Percentiles rank a stretch among this genome's conserved stretches.
Evolutionary conservation across 169 alveolate genomes (phyloP).

Genomic region (Eimeria sp.): DNA sequence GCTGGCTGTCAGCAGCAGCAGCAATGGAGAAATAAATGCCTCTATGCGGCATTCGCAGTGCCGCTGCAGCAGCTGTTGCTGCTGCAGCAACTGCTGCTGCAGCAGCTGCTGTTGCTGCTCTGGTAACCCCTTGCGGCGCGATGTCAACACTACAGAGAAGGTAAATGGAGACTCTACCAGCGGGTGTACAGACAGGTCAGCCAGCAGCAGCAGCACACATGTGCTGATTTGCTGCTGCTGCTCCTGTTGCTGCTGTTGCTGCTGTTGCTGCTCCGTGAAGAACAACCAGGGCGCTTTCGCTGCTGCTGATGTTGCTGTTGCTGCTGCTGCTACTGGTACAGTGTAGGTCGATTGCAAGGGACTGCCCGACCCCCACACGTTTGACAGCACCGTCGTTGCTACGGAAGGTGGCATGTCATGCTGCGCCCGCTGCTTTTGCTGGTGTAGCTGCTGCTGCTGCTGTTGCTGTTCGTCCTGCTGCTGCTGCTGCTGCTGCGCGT

Average conservation of each 20-base stretch:
- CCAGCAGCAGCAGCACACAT: conserved; percentile 25
- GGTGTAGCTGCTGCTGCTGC: background rate
- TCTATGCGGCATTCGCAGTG: conserved; percentile 61
- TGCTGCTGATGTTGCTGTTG: conserved; percentile 14
- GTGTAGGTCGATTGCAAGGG: background rate
- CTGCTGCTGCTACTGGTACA: background rate
- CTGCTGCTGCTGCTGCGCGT: conserved; percentile 32
- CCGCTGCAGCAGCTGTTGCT: conserved; percentile 22
- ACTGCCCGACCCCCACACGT: background rate
- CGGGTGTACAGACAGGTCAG: conserved; percentile 58
- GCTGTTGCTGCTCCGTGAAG: background rate
- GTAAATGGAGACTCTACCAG: conserved; percentile 23
- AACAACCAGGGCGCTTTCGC: background rate
- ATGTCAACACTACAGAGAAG: conserved; percentile 13
- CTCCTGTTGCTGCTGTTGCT: conserved; percentile 42
- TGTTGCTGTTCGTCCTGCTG: conserved; percentile 28
- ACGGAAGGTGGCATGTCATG: background rate
- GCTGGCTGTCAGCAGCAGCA: conserved; percentile 37
- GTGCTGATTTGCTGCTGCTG: conserved; percentile 4
- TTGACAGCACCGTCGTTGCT: background rate
- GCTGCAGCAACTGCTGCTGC: conserved; percentile 39
- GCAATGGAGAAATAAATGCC: conserved; percentile 21
- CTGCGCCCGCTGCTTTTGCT: background rate
- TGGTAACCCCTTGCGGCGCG: conserved; percentile 30
- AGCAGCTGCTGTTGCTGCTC: conserved; percentile 47